Evolutionary conservation across 2,329 filamentous ascomycete species (phyloP), one percentile per base, ranked within the genome.

Genomic region (Fusarium marasasianum): DNA sequence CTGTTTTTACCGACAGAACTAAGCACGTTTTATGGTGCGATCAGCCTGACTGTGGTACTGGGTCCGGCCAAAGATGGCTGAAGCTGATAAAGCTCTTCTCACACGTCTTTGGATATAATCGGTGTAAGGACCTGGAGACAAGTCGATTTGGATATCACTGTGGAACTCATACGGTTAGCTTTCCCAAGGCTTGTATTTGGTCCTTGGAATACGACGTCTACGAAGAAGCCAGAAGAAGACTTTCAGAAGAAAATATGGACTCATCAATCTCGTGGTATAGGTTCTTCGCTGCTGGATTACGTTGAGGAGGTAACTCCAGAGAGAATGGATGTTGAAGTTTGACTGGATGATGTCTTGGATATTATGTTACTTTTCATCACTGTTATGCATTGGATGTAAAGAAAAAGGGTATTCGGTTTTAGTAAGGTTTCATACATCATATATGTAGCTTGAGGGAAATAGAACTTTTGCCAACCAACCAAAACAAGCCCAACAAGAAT

Each of bases 21-120:
- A 63, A 47, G 38, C 38, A 55, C 17, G n/a, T 71, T 13, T 53
- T 69, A 2, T 69, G 54, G 67, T 71, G 64, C 6, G 53, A 63
- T 24, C 53, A 38, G 7, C 38, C 54, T 11, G 58, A 5, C 24
- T 71, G 67, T 40, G 31, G 26, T 2, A 70, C 67, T 38, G 58
- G 67, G 20, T 17, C 47, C 10, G 41, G 57, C 26, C 17, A n/a
- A 24, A 43, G 58, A 35, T 63, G 67, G 64, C 12, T 64, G 17
- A 68, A 50, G 17, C 44, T 68, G 43, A 31, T 17, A 12, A 38
- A 24, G 4, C n/a, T 58, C 24, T 45, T 37, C 17, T 58, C 29
- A 8, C 20, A 37, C 18, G 9, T 2, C 13, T 17, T 17, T 33
- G 22, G 6, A 10, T 22, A 15, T 10, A 17, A 31, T 10, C 6